Percentiles rank a stretch among this genome's conserved stretches.
These are phyloP conservation scores for Emmonsiellopsis sp. DNA, from an alignment of 2,329 filamentous ascomycete species.

Conservation along the genomic window DNA sequence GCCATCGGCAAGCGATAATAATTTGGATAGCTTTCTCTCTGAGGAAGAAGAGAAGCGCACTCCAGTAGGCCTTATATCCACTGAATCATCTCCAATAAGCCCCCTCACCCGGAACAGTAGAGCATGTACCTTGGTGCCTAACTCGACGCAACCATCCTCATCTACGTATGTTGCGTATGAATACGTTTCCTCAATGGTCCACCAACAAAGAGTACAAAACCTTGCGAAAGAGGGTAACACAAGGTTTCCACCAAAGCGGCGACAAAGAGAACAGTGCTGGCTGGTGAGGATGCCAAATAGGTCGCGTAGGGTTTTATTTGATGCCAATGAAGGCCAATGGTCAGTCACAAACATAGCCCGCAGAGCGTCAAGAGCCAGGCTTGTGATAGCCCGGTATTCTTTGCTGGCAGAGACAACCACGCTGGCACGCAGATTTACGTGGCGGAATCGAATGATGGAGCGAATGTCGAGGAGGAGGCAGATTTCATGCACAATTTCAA, in stretches of 20 bases:
- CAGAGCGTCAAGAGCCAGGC: not conserved
- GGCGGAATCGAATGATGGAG: not conserved
- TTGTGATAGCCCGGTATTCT: not conserved
- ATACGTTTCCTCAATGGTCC: not conserved
- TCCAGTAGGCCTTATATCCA: not conserved
- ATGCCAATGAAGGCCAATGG: not conserved
- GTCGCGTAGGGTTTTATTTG: not conserved
- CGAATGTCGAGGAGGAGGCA: not conserved
- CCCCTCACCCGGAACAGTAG: no score
- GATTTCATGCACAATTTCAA: not conserved
- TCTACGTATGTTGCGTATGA: not conserved
- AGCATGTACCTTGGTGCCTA: not conserved
- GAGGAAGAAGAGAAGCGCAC: not conserved
- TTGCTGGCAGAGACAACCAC: not conserved
- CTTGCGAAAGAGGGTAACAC: not conserved
- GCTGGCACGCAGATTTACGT: not conserved
- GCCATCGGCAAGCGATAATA: not conserved
- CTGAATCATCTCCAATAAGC: not conserved
- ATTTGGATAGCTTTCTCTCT: not conserved
- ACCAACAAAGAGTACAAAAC: not conserved
- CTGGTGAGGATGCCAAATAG: not conserved
- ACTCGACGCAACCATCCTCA: not conserved
- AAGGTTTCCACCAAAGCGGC: not conserved
- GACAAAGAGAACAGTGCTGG: not conserved
- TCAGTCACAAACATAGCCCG: not conserved